Conservation (phyloP, 2,329 filamentous ascomycete genomes). For the Fusarium poae region DNA sequence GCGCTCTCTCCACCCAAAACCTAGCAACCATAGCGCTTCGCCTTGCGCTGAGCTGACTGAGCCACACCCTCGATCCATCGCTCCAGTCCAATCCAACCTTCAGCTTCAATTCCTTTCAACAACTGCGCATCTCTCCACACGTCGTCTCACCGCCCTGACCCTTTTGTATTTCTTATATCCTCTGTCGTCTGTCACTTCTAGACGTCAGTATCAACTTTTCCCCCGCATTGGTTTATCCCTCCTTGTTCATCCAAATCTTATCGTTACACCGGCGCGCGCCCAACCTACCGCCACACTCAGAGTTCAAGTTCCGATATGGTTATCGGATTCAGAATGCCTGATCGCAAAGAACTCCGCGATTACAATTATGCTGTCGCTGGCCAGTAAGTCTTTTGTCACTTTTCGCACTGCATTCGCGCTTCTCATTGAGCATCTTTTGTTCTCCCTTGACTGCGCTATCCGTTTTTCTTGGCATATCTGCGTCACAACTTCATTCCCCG, state of each 20-base stretch:
- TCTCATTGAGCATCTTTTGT: not conserved
- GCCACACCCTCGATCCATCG: constrained; percentile 33
- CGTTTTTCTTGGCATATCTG: constrained; percentile 24
- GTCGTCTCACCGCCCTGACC: constrained; percentile 29
- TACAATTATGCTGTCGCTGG: constrained; percentile 85
- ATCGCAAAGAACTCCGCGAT: constrained; percentile 71
- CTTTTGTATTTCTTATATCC: constrained; percentile 18
- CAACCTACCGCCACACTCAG: constrained; percentile 34
- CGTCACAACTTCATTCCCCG: constrained; percentile 29
- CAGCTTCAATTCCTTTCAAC: constrained; percentile 34
- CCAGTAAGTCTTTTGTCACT: constrained; percentile 72
- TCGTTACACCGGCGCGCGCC: constrained; percentile 30
- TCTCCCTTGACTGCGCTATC: constrained; percentile 10
- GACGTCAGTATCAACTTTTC: constrained; percentile 15
- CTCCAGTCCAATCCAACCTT: constrained; percentile 15
- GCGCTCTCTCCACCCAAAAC: constrained; percentile 31
- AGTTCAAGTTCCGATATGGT: constrained; percentile 33
- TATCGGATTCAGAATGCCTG: constrained; percentile 61
- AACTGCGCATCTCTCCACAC: constrained; percentile 28
- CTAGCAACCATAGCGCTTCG: constrained; percentile 30
- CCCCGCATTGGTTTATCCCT: constrained; percentile 6
- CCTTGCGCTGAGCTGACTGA: constrained; percentile 40
- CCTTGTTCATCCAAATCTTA: constrained; percentile 7
- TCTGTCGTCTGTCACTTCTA: constrained; percentile 36
- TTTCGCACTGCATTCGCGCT: constrained; percentile 32